Base-by-base conservation (phyloP, 2,329 filamentous ascomycete species). In the Ophiostoma australiae region DNA sequence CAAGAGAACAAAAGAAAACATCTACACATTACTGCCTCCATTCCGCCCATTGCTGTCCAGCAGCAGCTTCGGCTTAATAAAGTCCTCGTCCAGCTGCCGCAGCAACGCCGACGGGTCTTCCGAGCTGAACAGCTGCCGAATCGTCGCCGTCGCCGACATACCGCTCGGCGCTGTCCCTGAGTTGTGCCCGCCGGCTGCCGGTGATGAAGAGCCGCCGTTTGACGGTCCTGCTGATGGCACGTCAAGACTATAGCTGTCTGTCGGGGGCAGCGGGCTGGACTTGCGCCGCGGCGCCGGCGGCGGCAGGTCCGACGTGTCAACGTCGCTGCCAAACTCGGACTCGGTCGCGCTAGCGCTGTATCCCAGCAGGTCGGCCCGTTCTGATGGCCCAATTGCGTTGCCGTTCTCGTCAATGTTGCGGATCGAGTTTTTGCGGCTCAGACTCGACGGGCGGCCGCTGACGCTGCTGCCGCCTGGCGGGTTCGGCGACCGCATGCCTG, bases 101-200 rank as follows among this genome's bases (percentile, higher is more conserved):
- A 99, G 97, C 81, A 96, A 88, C 66, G 91, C 93, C 11, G 92
- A 91, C 65, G 96, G 93, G 78, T 99, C 95, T 69, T 97, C 93
- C 0, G 91, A 87, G 20, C 91, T 91, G 75, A 97, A 89, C 10
- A 99, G 83, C 77, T 94, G 91, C 71, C 89, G 89, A 72, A 97
- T 88, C 0, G 93, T 91, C 39, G 89, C 91, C 27, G 89, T 86
- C 13, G 92, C 92, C 37, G 88, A 91, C n/a, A 93, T 82, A 61
- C 85, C 81, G 31, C 41, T 31, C 41, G 27, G 11, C n/a, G 35
- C n/a, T 23, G 37, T 20, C 17, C 20, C 33, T 27, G 68, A 23
- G 17, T 20, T 44, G 8, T 5, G 41, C 8, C 31, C 39, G 8
- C 23, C 68, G 10, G 58, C 63, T 27, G 55, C 65, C 4, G 72